phyloP scores from a whole-genome alignment of 257 asterid genomes.

The Handroanthus guayacan region DNA sequence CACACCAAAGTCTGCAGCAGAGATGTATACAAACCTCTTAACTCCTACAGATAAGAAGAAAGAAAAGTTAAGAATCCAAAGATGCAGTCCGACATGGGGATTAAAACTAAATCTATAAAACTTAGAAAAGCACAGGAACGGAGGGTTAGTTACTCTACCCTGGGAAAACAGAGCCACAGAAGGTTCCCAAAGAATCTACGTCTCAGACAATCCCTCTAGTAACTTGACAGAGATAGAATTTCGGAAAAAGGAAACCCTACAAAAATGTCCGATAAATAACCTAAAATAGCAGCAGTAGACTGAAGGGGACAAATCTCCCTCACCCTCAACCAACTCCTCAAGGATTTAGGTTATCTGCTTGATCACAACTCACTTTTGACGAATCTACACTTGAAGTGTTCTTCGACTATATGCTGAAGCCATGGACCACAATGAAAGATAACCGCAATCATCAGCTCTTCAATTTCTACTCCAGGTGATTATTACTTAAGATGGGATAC shows the following conservation, averaged over 20 bases:
- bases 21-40: constrained; percentile 75
- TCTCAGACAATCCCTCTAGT: background rate
- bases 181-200: background rate
- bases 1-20: constrained; percentile 90
- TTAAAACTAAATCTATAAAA: background rate
- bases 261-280: too few species aligned
- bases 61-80: background rate
- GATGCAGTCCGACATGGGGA: background rate
- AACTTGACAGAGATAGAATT: background rate
- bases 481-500: too few species aligned
- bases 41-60: constrained; percentile 53
- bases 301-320: too few species aligned
- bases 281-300: too few species aligned
- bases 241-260: background rate
- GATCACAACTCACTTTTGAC: background rate
- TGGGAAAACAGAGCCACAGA: too few species aligned
- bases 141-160: background rate
- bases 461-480: too few species aligned
- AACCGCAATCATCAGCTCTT: too few species aligned
- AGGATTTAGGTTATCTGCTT: too few species aligned
- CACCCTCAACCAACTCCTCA: too few species aligned
- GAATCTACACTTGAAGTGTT: background rate
- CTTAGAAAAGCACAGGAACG: background rate
- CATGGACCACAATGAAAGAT: background rate
- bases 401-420: background rate